phyloP scores from a whole-genome alignment of 2,329 filamentous ascomycete species.

The Aspergillus ustus region DNA sequence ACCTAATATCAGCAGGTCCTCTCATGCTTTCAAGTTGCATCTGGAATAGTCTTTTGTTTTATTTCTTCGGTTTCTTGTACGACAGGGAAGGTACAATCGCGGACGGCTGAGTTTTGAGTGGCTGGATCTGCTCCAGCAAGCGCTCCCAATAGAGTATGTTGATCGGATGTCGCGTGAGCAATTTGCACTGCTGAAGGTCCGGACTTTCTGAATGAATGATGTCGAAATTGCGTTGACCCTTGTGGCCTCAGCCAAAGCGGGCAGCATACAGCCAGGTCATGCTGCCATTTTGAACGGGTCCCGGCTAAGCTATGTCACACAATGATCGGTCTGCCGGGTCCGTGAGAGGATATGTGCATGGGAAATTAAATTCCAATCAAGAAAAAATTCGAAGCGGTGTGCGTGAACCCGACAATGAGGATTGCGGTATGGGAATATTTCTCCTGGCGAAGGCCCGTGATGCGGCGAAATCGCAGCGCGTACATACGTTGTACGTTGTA shows the following conservation, averaged over 20 bases:
- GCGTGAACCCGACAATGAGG: constrained; percentile 17
- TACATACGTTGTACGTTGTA: constrained; percentile 14
- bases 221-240: background rate
- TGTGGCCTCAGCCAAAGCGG: constrained; percentile 2
- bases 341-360: constrained; percentile 12
- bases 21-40: background rate
- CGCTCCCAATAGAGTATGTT: background rate
- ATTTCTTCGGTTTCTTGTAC: background rate
- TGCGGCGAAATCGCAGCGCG: constrained; percentile 3
- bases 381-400: constrained; percentile 19
- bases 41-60: background rate
- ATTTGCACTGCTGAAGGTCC: background rate
- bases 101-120: background rate
- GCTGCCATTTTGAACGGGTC: background rate
- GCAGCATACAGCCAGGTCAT: constrained; percentile 8
- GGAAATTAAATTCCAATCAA: constrained; percentile 1
- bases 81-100: background rate
- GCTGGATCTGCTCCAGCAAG: background rate
- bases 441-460: constrained; percentile 4
- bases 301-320: constrained; percentile 1
- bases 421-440: constrained; percentile 10
- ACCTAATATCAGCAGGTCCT: background rate
- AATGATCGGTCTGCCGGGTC: constrained; percentile 7
- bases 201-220: background rate
- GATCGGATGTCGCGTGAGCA: constrained; percentile 7